phyloP scores from a whole-genome alignment of 495 filamentous ascomycete species.

The Daldinia vernicosa region DNA sequence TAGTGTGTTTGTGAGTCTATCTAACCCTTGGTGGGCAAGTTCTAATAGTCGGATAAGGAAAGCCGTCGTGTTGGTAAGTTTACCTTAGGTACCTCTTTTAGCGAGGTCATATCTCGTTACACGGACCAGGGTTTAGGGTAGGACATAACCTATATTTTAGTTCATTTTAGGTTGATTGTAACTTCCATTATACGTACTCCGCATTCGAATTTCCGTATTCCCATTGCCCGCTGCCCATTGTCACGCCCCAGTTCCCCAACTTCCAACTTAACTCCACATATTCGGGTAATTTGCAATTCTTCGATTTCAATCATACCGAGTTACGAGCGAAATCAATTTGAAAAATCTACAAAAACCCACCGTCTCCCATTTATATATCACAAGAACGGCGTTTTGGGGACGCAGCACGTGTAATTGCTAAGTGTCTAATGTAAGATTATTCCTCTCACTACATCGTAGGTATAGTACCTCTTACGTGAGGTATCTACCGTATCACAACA shows the following conservation, averaged over 20 bases:
- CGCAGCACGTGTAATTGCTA: neutral
- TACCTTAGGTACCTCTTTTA: too few species aligned
- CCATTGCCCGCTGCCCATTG: slow-evolving; percentile 9
- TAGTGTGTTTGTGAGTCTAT: neutral
- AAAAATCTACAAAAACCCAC: neutral
- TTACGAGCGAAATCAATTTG: neutral
- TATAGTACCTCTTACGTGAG: slow-evolving; percentile 2
- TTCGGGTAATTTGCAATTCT: slow-evolving; percentile 36
- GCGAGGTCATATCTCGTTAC: slow-evolving; percentile 15
- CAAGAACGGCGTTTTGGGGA: neutral
- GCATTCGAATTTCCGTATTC: slow-evolving; percentile 22
- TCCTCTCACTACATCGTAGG: too few species aligned
- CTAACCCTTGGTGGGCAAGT: neutral
- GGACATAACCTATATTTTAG: neutral
- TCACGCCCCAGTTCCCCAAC: slow-evolving; percentile 37
- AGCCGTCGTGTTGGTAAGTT: neutral
- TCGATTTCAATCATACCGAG: slow-evolving; percentile 8
- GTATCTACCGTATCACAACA: slow-evolving; percentile 3
- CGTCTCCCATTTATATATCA: neutral
- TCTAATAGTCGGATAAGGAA: slow-evolving; percentile 4
- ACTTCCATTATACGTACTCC: slow-evolving; percentile 24
- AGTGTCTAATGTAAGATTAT: neutral
- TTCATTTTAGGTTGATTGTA: neutral
- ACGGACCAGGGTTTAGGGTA: neutral
- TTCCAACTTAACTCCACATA: slow-evolving; percentile 34